Base-by-base conservation (phyloP, 2,329 filamentous ascomycete genomes). In the Scedosporium minutisporum region DNA sequence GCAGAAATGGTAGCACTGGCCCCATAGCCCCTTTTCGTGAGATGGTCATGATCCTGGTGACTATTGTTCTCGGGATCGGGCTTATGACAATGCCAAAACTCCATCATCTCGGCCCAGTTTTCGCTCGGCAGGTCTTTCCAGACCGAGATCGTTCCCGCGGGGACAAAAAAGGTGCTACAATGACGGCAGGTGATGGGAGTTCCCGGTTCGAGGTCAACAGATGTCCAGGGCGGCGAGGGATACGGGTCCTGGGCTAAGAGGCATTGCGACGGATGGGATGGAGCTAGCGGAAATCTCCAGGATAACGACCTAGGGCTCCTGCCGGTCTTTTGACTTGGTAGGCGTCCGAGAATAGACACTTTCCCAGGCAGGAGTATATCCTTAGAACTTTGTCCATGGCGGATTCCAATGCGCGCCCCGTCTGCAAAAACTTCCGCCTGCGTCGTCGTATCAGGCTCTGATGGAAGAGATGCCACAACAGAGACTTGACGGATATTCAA, bases 51-150 rank as follows among this genome's bases (percentile, higher is more conserved):
- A 33, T 78, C 71, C 51, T 78, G 74, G 6, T 63, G 61, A 0
- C 27, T 44, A 38, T 73, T 66, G 18, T 73, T 73, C 65, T 85
- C 78, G 62, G 86, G 79, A 65, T 87, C 81, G 46, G 96, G 95
- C 74, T 97, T 97, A 74, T 99, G 95, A 70, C 95, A 99, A 74
- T 99, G 96, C 95, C 95, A 99, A 68, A 99, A 96, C 73, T 99
- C 96, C 95, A 99, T 99, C 93, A 99, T 96, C 76, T 99, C 95
- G 0, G 95, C 96, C 95, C 95, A 99, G 70, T 96, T 93, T 69
- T 96, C 92, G 70, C 92, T 96, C 0, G 95, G 95, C 18, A 99
- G 78, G 70, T 99, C 92, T 75, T 93, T 96, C 93, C 95, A 99
- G 44, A 76, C 73, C 46, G 73, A 76, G 6, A 85, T 77, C 3